These are phyloP conservation scores for Ceratocystis variospora DNA, from an alignment of 2,329 filamentous ascomycete species.

Conservation along the genomic window DNA sequence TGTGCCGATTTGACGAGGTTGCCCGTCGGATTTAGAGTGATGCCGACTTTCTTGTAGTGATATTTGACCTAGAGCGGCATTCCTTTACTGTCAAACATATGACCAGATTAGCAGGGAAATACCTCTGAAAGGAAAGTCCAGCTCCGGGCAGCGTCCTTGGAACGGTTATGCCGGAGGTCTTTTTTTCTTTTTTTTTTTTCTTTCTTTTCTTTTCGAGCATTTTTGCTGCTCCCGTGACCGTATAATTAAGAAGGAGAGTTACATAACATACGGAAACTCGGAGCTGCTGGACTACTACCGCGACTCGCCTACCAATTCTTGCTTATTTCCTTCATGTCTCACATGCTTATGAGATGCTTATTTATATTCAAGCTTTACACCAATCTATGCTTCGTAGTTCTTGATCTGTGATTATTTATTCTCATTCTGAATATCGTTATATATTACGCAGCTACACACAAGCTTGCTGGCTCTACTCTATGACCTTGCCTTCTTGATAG, in stretches of 20 bases:
- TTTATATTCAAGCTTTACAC: slow-evolving; percentile 1
- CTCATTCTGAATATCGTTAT: neutral
- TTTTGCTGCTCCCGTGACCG: neutral
- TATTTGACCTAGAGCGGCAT: neutral
- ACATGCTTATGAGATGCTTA: neutral
- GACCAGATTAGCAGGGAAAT: neutral
- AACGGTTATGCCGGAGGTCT: neutral
- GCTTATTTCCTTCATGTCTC: neutral
- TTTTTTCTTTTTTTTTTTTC: neutral
- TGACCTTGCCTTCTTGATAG: neutral
- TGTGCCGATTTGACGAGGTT: neutral
- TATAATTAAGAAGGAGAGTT: neutral
- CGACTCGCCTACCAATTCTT: neutral
- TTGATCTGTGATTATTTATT: neutral
- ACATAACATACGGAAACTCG: neutral
- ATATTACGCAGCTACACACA: neutral
- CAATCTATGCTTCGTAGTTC: neutral
- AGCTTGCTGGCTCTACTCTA: neutral
- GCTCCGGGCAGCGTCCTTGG: neutral
- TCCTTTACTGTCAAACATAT: neutral
- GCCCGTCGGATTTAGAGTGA: neutral
- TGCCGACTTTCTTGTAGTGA: neutral
- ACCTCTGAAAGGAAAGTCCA: neutral
- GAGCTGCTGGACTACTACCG: neutral
- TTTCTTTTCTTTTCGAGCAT: neutral